Evolutionary conservation across 768 basidiomycete species (phyloP).

Genomic region (Lactifluus volemus): DNA sequence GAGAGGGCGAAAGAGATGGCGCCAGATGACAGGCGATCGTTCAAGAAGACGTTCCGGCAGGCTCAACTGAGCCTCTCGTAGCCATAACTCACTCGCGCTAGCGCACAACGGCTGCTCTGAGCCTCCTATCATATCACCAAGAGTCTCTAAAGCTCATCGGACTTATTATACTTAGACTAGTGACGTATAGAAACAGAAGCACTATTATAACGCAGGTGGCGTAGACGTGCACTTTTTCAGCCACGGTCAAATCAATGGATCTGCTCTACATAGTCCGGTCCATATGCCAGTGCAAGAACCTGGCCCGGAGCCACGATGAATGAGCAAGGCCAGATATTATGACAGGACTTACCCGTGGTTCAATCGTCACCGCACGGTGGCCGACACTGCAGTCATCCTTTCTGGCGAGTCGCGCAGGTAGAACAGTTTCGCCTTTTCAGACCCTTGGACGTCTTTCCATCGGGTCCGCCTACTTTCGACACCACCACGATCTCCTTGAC

Average conservation of each 20-base stretch:
- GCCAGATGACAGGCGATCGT: not conserved
- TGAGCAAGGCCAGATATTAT: not conserved
- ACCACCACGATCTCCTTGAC: constrained; percentile 82
- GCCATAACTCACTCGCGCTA: not conserved
- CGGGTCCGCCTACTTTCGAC: constrained; percentile 4
- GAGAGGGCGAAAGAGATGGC: not conserved
- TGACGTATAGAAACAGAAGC: not conserved
- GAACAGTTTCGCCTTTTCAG: constrained; percentile 76
- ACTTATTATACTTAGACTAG: not conserved
- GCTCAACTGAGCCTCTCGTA: not conserved
- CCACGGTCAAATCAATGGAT: not conserved
- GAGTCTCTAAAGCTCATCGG: not conserved
- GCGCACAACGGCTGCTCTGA: not conserved
- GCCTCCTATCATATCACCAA: not conserved
- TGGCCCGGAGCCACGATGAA: not conserved
- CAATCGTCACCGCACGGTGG: constrained; percentile 30
- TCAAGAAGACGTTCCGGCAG: not conserved
- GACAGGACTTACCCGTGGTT: not conserved
- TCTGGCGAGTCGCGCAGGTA: constrained; percentile 76
- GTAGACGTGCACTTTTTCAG: not conserved
- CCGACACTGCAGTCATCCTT: constrained; percentile 74
- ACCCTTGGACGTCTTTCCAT: constrained; percentile 30
- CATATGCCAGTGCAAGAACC: not conserved
- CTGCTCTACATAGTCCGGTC: not conserved
- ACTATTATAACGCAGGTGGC: not conserved